Evolutionary conservation across 2,329 filamentous ascomycete species (phyloP).

Genomic region (Monosporascus cannonballus): DNA sequence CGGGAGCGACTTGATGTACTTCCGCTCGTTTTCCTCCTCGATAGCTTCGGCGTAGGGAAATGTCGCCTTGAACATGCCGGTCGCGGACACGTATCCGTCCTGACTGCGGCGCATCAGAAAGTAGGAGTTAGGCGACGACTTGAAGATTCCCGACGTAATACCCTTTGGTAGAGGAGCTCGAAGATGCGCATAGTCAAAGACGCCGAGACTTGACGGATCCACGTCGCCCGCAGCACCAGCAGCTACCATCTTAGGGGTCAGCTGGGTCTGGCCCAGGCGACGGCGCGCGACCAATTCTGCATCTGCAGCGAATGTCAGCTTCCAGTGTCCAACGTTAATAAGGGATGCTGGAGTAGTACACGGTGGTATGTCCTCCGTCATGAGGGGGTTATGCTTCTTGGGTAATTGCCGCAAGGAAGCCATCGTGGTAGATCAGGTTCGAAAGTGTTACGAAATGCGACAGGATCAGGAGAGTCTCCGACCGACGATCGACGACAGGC

Average conservation of each 20-base stretch:
- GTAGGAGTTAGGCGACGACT: constrained; percentile 82
- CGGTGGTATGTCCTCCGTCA: constrained; percentile 56
- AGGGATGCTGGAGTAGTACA: constrained; percentile 40
- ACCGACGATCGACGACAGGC: background rate
- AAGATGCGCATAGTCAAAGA: constrained; percentile 94
- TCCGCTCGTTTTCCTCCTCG: constrained; percentile 72
- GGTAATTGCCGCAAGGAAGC: constrained; percentile 45
- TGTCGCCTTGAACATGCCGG: constrained; percentile 88
- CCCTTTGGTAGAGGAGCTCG: constrained; percentile 89
- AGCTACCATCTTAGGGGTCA: constrained; percentile 74
- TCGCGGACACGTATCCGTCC: constrained; percentile 79
- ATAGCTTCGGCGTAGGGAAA: constrained; percentile 70
- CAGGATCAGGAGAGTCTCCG: constrained; percentile 9
- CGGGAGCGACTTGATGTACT: constrained; percentile 75
- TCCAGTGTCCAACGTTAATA: constrained; percentile 1
- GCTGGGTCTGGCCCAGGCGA: constrained; percentile 85
- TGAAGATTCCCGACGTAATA: constrained; percentile 88
- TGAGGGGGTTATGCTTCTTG: constrained; percentile 57
- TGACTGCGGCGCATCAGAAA: constrained; percentile 91
- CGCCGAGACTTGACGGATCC: constrained; percentile 67
- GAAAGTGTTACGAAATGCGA: constrained; percentile 9
- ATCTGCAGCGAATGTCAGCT: constrained; percentile 40
- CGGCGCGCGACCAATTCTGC: constrained; percentile 73
- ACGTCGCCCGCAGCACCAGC: constrained; percentile 64
- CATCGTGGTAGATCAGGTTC: constrained; percentile 26